A percentile compares a stretch with the other conserved stretches of the same genome.
These are phyloP conservation scores for Colletotrichum sp. DNA, from an alignment of 2,329 filamentous ascomycete genomes.

Conservation along the genomic window DNA sequence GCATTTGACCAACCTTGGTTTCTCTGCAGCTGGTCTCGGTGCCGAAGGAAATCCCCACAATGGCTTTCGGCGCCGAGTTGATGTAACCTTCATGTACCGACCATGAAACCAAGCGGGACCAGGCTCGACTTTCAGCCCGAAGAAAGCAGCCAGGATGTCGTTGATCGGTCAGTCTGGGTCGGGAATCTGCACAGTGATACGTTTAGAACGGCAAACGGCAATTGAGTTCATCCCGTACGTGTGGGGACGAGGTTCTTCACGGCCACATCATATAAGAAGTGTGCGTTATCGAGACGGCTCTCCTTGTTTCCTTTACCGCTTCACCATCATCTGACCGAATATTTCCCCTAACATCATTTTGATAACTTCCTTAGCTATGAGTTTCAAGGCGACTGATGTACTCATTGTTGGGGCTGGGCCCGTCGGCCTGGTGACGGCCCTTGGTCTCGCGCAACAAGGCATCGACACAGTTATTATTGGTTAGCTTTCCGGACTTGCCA, in stretches of 20 bases:
- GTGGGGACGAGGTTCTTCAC: background rate
- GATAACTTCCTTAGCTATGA: background rate
- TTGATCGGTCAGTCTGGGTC: background rate
- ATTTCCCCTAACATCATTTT: background rate
- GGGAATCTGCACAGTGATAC: background rate
- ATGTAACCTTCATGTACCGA: background rate
- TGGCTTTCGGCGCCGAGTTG: background rate
- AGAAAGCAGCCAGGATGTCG: background rate
- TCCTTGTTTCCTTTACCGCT: background rate
- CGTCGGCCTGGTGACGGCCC: background rate
- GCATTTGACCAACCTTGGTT: background rate
- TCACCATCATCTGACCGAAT: background rate
- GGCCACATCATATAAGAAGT: background rate
- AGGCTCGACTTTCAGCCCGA: background rate
- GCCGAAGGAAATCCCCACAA: background rate
- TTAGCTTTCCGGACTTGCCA: background rate
- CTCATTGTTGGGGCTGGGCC: background rate
- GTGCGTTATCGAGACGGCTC: background rate
- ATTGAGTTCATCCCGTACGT: background rate
- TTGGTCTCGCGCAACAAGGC: background rate
- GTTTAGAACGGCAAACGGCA: background rate
- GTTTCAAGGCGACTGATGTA: background rate
- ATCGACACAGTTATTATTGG: background rate
- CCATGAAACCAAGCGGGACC: background rate
- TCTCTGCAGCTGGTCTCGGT: background rate